A percentile compares a stretch with the other conserved stretches of the same genome.
These are phyloP conservation scores for Geotrichum australiense DNA, from an alignment of 1,139 yeast species.

Conservation along the genomic window DNA sequence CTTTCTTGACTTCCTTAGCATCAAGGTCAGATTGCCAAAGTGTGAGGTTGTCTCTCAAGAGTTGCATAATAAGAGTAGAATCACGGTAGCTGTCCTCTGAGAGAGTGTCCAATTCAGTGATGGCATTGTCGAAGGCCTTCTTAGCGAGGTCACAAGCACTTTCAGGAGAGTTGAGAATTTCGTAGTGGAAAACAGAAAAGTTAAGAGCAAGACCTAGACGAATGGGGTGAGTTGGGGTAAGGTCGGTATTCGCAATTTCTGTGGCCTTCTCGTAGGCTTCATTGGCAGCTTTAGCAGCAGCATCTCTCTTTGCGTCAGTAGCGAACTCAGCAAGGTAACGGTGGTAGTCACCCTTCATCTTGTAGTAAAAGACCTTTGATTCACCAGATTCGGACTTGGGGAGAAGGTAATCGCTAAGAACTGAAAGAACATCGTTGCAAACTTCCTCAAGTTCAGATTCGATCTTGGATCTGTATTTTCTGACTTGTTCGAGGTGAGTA, in stretches of 20 bases:
- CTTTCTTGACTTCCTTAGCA: conserved; percentile 48
- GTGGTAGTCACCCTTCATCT: conserved; percentile 99
- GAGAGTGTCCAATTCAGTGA: conserved; percentile 95
- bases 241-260: conserved; percentile 93
- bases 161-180: conserved; percentile 95
- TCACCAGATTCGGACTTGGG: conserved; percentile 94
- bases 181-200: conserved; percentile 97
- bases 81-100: conserved; percentile 98
- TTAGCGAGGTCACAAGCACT: conserved; percentile 98
- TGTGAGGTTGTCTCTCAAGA: conserved; percentile 95
- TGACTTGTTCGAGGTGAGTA: conserved; percentile 63
- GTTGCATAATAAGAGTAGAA: conserved; percentile 97
- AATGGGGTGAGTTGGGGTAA: conserved; percentile 98
- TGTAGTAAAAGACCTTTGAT: conserved; percentile 95
- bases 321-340: conserved; percentile 98
- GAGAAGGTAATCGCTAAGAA: conserved; percentile 81
- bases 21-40: conserved; percentile 86
- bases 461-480: conserved; percentile 91
- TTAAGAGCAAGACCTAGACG: conserved; percentile 96
- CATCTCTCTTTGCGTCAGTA: conserved; percentile 82
- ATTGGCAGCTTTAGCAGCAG: conserved; percentile 84
- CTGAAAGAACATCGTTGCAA: conserved; percentile 88
- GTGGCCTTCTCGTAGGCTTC: conserved; percentile 95
- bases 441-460: conserved; percentile 90
- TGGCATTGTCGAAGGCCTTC: conserved; percentile 98